phyloP scores from a whole-genome alignment of 2,329 filamentous ascomycete genomes.

The Scytalidium lignicola region DNA sequence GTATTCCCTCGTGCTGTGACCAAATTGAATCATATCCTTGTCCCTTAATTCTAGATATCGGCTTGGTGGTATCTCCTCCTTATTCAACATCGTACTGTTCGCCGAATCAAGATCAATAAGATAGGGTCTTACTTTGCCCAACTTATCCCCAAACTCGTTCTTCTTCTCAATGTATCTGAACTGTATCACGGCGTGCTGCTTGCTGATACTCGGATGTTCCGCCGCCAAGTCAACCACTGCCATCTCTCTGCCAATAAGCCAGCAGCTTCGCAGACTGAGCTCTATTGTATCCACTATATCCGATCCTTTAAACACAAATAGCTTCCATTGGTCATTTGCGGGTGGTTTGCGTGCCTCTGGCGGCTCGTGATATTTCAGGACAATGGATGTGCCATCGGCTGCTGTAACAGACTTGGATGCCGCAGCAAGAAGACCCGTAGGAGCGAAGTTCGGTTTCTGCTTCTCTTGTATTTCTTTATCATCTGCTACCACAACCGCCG shows the following conservation, averaged over 20 bases:
- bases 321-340: slow-evolving; percentile 71
- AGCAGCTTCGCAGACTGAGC: slow-evolving; percentile 73
- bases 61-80: slow-evolving; percentile 64
- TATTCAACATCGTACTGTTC: slow-evolving; percentile 84
- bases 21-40: slow-evolving; percentile 86
- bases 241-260: slow-evolving; percentile 79
- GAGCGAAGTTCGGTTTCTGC: slow-evolving; percentile 82
- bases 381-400: slow-evolving; percentile 66
- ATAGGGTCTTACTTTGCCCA: slow-evolving; percentile 78
- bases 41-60: slow-evolving; percentile 82
- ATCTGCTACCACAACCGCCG: slow-evolving; percentile 15
- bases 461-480: slow-evolving; percentile 56
- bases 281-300: slow-evolving; percentile 79
- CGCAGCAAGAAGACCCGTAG: slow-evolving; percentile 77
- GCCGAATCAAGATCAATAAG: slow-evolving; percentile 90
- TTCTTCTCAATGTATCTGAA: slow-evolving; percentile 80
- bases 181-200: slow-evolving; percentile 93
- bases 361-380: slow-evolving; percentile 95
- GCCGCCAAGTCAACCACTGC: slow-evolving; percentile 77
- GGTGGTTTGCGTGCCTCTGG: slow-evolving; percentile 86
- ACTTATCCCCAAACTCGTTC: slow-evolving; percentile 81
- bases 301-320: slow-evolving; percentile 86
- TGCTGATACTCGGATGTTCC: slow-evolving; percentile 88
- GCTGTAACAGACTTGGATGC: slow-evolving; percentile 76
- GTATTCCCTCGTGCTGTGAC: slow-evolving; percentile 84